These are phyloP conservation scores for Acorus gramineus DNA, from an alignment of 106 monocot genomes.

Conservation along the genomic window DNA sequence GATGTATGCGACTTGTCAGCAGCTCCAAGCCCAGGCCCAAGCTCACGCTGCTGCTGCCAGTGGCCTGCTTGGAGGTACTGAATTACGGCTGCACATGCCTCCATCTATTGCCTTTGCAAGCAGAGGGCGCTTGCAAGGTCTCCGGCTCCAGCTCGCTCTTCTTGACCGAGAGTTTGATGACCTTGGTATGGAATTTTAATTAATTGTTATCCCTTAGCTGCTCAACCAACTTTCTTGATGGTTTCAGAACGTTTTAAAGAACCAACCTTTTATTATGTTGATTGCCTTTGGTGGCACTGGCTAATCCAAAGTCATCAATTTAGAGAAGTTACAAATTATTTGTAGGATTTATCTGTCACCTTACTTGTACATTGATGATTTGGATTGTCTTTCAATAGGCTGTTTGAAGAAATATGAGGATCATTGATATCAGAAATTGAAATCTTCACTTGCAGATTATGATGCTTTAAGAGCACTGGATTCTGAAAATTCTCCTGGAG, in stretches of 20 bases:
- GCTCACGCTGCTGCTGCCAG: conserved; percentile 27
- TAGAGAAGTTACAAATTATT: no score
- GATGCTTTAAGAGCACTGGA: conserved; percentile 89
- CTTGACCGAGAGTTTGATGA: conserved; percentile 93
- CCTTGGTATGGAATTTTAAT: conserved; percentile 26
- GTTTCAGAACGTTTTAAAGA: no score
- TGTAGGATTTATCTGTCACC: no score
- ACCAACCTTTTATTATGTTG: no score
- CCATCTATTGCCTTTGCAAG: conserved; percentile 37
- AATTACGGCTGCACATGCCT: conserved; percentile 71
- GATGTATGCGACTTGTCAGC: conserved; percentile 76
- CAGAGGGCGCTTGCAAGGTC: conserved; percentile 40
- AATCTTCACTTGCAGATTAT: conserved; percentile 49
- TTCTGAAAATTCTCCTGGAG: conserved; percentile 46
- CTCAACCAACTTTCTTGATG: no score
- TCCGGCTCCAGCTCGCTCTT: conserved; percentile 87
- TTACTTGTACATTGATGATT: no score
- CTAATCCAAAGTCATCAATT: no score
- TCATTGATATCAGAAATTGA: no score
- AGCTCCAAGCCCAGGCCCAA: conserved; percentile 86
- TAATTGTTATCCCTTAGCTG: no score
- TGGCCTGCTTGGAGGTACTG: conserved; percentile 81
- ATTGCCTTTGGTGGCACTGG: no score
- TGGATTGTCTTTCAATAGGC: no score
- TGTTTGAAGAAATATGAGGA: no score